phyloP scores from a whole-genome alignment of 345 rosid genomes.

The Euphorbia pulcherrima region DNA sequence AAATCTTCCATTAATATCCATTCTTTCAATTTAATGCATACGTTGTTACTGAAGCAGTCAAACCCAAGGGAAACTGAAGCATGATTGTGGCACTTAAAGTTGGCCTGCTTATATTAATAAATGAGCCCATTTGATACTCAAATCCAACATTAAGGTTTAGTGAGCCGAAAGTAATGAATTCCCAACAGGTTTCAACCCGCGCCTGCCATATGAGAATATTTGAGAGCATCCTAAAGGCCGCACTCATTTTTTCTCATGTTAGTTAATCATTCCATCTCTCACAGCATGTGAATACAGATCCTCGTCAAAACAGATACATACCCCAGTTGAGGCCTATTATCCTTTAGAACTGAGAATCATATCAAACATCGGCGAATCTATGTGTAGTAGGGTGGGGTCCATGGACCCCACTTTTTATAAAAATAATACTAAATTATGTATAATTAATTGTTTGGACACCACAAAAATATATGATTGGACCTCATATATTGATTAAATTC shows the following conservation, averaged over 20 bases:
- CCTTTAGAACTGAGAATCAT: not conserved
- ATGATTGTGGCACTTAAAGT: not conserved
- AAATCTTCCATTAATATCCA: not conserved
- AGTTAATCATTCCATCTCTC: not conserved
- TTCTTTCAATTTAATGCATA: not conserved
- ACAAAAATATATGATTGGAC: no score
- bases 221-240: not conserved
- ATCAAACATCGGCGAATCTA: no score
- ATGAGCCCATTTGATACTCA: not conserved
- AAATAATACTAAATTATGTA: no score
- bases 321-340: not conserved
- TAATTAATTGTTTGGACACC: no score
- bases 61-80: not conserved
- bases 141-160: not conserved
- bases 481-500: no score
- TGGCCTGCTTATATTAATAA: slow-evolving; percentile 1
- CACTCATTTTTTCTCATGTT: not conserved
- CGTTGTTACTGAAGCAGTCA: not conserved
- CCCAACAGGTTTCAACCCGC: not conserved
- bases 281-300: not conserved
- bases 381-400: no score
- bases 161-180: not conserved
- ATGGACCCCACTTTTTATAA: no score
- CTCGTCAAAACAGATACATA: not conserved
- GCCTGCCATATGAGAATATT: not conserved